Evolutionary conservation across 2,329 filamentous ascomycete genomes (phyloP), one percentile per base, ranked within the genome.

Genomic region (Pseudogymnoascus sp.): DNA sequence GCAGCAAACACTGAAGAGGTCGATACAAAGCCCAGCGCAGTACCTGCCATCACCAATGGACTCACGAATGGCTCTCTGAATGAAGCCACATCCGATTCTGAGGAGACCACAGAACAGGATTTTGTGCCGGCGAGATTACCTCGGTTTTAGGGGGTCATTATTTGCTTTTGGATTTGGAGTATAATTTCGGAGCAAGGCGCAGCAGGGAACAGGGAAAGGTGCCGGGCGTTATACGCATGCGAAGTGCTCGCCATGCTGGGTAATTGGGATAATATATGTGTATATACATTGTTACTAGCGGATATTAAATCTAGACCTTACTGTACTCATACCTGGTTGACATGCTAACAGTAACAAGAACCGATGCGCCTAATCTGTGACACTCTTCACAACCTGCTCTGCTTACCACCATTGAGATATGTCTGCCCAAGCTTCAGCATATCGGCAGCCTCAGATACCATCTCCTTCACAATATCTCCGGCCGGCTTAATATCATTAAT

Each of bases 391-490:
- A 72, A 61, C 62, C 65, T 72, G 62, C 78, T 80, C 69, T 74
- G 77, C 53, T 63, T 69, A 26, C 71, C 72, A 19, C 66, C 71
- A 26, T 46, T 72, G 65, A 93, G 73, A 75, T 89, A 93, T 2
- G 76, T 75, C 40, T 81, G 78, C 3, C 87, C 89, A 28, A 81
- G 72, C 74, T 80, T 84, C 69, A 96, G 72, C 80, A 88, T 84
- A 1, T 83, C 81, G 7, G 87, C 85, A 1, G 90, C 91, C 74
- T 93, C 87, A 19, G 78, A 77, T 8, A 96, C 90, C 91, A 98
- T 97, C 68, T 96, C 91, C 65, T 87, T 83, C n/a, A 98, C 87
- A 78, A 98, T 96, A 67, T 88, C 83, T 56, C 79, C 83, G 0
- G 93, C 93, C 0, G 93, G 91, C 79, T 95, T 86, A 65, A 97